These are phyloP conservation scores for Coniferiporia sulphurascens DNA, from an alignment of 1,284 basidiomycete species.

Conservation along the genomic window DNA sequence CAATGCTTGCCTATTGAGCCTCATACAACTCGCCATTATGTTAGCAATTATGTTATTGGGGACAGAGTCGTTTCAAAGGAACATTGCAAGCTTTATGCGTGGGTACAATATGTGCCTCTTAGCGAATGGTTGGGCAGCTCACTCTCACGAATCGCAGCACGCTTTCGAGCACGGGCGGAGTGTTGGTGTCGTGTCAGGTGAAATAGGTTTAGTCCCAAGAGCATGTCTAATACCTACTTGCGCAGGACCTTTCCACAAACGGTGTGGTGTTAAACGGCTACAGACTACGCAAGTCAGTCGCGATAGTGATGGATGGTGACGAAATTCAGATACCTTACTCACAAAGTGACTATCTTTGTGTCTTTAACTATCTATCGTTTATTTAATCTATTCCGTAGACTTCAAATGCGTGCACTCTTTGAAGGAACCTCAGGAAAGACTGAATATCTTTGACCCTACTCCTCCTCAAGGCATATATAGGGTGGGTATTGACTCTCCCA, in stretches of 20 bases:
- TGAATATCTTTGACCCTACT: conserved; percentile 55
- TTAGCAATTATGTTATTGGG: conserved; percentile 44
- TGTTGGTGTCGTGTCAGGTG: conserved; percentile 74
- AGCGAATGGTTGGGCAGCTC: not conserved
- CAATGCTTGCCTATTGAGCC: not conserved
- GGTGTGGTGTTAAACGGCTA: conserved; percentile 70
- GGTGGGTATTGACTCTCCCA: conserved; percentile 30
- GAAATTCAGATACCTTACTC: conserved; percentile 60
- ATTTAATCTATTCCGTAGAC: conserved; percentile 33
- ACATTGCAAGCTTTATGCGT: conserved; percentile 80
- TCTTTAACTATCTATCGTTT: conserved; percentile 5
- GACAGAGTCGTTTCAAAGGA: conserved; percentile 56
- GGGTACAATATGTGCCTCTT: conserved; percentile 21
- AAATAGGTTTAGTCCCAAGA: not conserved
- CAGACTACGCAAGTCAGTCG: conserved; percentile 54
- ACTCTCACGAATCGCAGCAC: conserved; percentile 37
- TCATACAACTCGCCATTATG: not conserved
- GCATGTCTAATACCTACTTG: not conserved
- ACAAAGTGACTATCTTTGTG: conserved; percentile 37
- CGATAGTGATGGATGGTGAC: conserved; percentile 74
- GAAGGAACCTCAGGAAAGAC: conserved; percentile 47
- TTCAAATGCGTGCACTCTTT: conserved; percentile 62
- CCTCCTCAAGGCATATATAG: conserved; percentile 51
- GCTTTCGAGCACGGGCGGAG: conserved; percentile 61
- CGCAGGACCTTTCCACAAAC: conserved; percentile 73